Percentiles rank a stretch among this genome's conserved stretches.
These are phyloP conservation scores for Westerdykella aurantiaca DNA, from an alignment of 2,329 filamentous ascomycete genomes.

Conservation along the genomic window DNA sequence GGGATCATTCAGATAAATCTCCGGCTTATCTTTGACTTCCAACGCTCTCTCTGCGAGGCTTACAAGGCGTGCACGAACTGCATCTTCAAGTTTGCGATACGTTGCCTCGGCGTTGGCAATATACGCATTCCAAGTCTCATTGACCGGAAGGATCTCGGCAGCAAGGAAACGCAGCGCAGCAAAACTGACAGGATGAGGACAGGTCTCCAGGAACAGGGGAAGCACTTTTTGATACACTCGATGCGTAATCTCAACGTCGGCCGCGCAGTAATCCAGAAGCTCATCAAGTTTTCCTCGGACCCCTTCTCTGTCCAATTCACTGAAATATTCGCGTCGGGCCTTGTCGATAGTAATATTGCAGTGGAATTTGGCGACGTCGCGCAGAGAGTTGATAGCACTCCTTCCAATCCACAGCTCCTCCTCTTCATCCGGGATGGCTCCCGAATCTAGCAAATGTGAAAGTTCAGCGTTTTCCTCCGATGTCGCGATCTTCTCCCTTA, in stretches of 20 bases:
- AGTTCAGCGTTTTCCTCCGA: constrained; percentile 67
- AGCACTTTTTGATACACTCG: constrained; percentile 92
- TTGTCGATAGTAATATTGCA: constrained; percentile 91
- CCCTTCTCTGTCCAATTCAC: constrained; percentile 67
- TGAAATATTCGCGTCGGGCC: constrained; percentile 76
- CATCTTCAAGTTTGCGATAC: constrained; percentile 69
- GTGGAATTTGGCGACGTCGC: constrained; percentile 95
- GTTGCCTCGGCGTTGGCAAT: constrained; percentile 77
- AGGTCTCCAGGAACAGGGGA: constrained; percentile 79
- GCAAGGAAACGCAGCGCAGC: constrained; percentile 89
- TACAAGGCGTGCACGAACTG: constrained; percentile 70
- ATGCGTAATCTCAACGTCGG: constrained; percentile 89
- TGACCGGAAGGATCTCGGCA: constrained; percentile 83
- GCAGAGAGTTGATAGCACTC: constrained; percentile 89
- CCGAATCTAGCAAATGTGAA: constrained; percentile 62
- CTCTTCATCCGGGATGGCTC: constrained; percentile 69
- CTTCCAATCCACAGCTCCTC: constrained; percentile 93
- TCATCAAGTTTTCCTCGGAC: constrained; percentile 69
- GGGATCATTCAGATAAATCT: constrained; percentile 70
- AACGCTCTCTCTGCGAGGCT: constrained; percentile 71
- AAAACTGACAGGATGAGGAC: constrained; percentile 95
- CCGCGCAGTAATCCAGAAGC: constrained; percentile 87
- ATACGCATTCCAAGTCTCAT: constrained; percentile 83
- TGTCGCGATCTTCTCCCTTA: constrained; percentile 70
- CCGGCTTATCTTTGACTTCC: constrained; percentile 61